phyloP scores from a whole-genome alignment of 1,284 basidiomycete species.

The Gastroboletus turbinatus region DNA sequence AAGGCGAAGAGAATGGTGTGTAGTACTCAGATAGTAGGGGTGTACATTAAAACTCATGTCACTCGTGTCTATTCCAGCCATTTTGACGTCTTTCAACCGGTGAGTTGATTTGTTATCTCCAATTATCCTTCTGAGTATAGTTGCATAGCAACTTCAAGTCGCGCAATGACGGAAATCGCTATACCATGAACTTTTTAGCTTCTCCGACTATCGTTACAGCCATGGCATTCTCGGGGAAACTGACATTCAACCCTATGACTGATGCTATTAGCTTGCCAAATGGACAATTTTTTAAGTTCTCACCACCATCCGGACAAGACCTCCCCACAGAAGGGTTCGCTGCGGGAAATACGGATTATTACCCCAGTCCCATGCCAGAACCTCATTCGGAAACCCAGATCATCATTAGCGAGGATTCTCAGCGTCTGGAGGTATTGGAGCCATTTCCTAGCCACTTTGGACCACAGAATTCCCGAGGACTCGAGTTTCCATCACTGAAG shows the following conservation, averaged over 20 bases:
- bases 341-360: slow-evolving; percentile 75
- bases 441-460: slow-evolving; percentile 86
- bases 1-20: slow-evolving; percentile 89
- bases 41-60: slow-evolving; percentile 5
- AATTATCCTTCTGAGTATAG: background rate
- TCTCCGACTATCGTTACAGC: slow-evolving; percentile 98
- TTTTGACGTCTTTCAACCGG: slow-evolving; percentile 96
- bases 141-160: slow-evolving; percentile 84
- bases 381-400: slow-evolving; percentile 81
- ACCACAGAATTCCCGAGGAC: slow-evolving; percentile 48
- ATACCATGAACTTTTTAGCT: slow-evolving; percentile 98
- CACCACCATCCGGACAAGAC: slow-evolving; percentile 81
- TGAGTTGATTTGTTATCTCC: slow-evolving; percentile 27
- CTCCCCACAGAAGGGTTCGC: slow-evolving; percentile 86
- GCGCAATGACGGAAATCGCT: slow-evolving; percentile 93
- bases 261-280: slow-evolving; percentile 78
- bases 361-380: slow-evolving; percentile 75
- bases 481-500: slow-evolving; percentile 81
- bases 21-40: slow-evolving; percentile 8
- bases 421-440: slow-evolving; percentile 84
- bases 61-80: slow-evolving; percentile 54
- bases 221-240: slow-evolving; percentile 92
- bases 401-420: slow-evolving; percentile 77
- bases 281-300: slow-evolving; percentile 84
- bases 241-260: slow-evolving; percentile 93